Base-by-base conservation (phyloP, 768 basidiomycete genomes). In the Kwoniella sp. region DNA sequence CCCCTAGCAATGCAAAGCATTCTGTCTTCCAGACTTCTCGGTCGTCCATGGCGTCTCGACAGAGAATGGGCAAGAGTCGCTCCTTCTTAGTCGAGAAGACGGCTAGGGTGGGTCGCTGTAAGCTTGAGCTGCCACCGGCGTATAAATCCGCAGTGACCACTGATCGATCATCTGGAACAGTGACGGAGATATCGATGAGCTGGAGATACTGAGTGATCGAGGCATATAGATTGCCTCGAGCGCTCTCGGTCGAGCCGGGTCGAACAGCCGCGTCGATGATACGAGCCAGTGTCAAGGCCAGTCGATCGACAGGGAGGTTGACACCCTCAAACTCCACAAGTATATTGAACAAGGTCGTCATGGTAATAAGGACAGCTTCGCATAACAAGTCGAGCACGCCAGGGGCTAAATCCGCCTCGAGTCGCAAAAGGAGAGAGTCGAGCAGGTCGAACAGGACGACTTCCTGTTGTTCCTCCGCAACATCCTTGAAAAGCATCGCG, bases 21-120 rank as follows among this genome's bases (percentile, higher is more conserved):
- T 96, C 83, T 2, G 91, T 92, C 75, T 89, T 89, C 93, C 93
- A 98, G 2, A 96, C 88, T 73, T 96, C 91, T 15, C 88, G 84
- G 6, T 91, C 92, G 59, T 95, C 91, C 47, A 89, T 87, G 1
- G 90, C 91, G 67, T 98, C 93, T n/a, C 89, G 80, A 19, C 88
- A 83, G 32, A 93, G 78, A 31, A 83, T 79, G 0, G 82, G 75
- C 0, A 90, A 78, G 17, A 96, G 75, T 5, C 85, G 80, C 47
- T 93, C 92, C 62, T 85, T 79, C 29, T 78, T 78, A 5, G 79
- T 75, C 62, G 84, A 85, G 69, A 98, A 76, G 50, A 86, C 77
- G 0, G 80, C 74, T 9, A 90, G 69, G 56, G 84, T 86, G 3
- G 84, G 83, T 4, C 74, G 65, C 51, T 87, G 80, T 70, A 15